Evolutionary conservation across 2,329 filamentous ascomycete genomes (phyloP), one percentile per base, ranked within the genome.

Genomic region (Pseudocercospora macadamiae): DNA sequence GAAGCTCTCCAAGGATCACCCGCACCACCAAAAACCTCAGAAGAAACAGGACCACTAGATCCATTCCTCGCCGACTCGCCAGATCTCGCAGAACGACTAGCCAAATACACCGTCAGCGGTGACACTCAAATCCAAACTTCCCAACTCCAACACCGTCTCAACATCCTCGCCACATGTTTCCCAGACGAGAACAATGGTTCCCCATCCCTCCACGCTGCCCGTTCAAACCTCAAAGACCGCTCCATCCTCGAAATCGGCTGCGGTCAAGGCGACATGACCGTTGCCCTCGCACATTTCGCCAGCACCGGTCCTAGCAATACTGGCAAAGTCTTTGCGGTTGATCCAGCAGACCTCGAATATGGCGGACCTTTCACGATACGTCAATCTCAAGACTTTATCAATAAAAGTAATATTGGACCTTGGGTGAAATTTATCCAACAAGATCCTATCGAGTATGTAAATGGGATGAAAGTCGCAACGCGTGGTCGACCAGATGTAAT

Each of bases 231-330:
- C n/a, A 16, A 49, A 9, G 77, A 78, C 59, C 73, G 74, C 25
- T 76, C 74, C 2, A 68, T 86, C 5, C 75, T 87, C 1, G 84
- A 86, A 67, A 69, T 87, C 34, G 84, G 83, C 51, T 86, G 84
- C 69, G 84, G 84, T 1, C 84, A 86, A 64, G 84, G 84, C 2
- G 82, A 83, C 59, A 81, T 79, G 64, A 86, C 84, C 1, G 75
- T 79, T 9, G 80, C 79, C 2, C 77, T 86, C 16, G 84, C 83
- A 45, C 39, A 62, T 19, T 52, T 57, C 68, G 76, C 64, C 76
- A 71, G 18, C 76, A 82, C 1, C 78, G 80, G 2, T 66, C 75
- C 10, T 26, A 70, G 0, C 81, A 82, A 0, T 72, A 16, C 54
- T 3, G 52, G 55, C 8, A 53, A 54, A 9, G 39, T 62, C 3